A percentile compares a stretch with the other conserved stretches of the same genome.
Conservation (phyloP, 768 basidiomycete genomes). For the Macrocybe gigantea region DNA sequence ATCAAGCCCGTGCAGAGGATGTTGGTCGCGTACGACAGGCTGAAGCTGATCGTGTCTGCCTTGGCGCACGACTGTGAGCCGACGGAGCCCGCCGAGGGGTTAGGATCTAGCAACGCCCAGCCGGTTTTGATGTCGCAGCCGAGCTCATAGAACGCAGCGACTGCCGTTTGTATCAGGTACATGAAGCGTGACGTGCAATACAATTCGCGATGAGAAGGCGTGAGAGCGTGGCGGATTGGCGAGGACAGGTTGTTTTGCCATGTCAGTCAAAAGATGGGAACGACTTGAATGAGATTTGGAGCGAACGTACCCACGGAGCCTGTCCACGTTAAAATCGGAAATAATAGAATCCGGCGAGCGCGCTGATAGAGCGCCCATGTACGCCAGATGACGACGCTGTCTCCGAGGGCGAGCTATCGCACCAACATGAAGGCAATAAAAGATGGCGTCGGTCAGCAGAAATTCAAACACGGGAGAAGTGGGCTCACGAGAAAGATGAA, state of each 20-base stretch:
- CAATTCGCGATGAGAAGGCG: background rate
- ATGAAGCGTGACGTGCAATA: background rate
- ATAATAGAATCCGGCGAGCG: constrained; percentile 10
- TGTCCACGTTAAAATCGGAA: constrained; percentile 19
- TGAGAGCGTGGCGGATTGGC: too few relatives aligned
- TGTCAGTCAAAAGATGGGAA: too few relatives aligned
- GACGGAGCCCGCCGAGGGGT: constrained; percentile 18
- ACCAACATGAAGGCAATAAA: background rate
- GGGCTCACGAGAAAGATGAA: constrained; percentile 22
- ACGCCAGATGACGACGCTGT: constrained; percentile 25
- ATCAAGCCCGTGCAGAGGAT: constrained; percentile 23
- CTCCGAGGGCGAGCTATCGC: constrained; percentile 19
- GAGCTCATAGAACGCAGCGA: constrained; percentile 22
- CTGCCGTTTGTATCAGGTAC: constrained; percentile 2
- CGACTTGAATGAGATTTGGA: background rate
- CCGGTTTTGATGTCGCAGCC: constrained; percentile 20
- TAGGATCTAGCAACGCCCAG: constrained; percentile 17
- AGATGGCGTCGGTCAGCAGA: background rate
- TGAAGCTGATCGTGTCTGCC: constrained; percentile 22
- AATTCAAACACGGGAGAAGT: too few relatives aligned
- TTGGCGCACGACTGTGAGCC: constrained; percentile 17
- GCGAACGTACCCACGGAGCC: constrained; percentile 17
- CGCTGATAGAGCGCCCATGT: constrained; percentile 18
- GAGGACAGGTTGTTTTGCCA: too few relatives aligned
- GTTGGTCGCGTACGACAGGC: constrained; percentile 22